Conservation (phyloP, 129 eudicot genomes). For the Cynara cardunculus region DNA sequence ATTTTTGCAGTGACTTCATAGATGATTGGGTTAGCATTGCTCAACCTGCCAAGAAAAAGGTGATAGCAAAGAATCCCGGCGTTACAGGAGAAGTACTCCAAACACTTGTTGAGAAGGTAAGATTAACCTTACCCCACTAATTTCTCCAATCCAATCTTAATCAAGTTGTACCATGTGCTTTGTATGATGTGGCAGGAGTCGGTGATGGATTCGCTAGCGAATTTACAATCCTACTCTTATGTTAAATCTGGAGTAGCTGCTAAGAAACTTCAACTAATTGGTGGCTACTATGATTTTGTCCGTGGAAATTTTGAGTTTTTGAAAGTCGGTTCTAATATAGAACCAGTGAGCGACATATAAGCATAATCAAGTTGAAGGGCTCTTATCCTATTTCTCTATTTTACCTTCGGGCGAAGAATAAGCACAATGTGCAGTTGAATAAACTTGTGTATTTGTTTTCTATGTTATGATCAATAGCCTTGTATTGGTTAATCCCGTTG, state of each 20-base stretch:
- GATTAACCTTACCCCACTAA: background rate
- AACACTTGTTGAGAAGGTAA: conserved; percentile 30
- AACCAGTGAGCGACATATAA: conserved; percentile 12
- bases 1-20: conserved; percentile 23
- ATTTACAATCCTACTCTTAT: conserved; percentile 24
- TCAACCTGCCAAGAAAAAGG: conserved; percentile 25
- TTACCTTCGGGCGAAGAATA: background rate
- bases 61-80: conserved; percentile 6
- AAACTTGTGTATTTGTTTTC: background rate
- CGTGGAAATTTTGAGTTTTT: conserved; percentile 6
- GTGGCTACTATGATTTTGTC: conserved; percentile 25
- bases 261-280: conserved; percentile 23
- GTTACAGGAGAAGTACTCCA: conserved; percentile 12
- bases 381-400: background rate
- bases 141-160: background rate
- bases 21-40: conserved; percentile 30
- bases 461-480: background rate
- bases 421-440: conserved; percentile 7
- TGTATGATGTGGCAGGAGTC: conserved; percentile 22
- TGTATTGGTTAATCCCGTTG: too few species aligned
- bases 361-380: background rate
- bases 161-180: background rate
- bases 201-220: conserved; percentile 13
- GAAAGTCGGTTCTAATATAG: background rate
- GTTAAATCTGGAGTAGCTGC: conserved; percentile 16